Percentiles rank a stretch among this genome's conserved stretches.
phyloP scores from a whole-genome alignment of 805 yeast species.

The Metschnikowia continentalis region DNA sequence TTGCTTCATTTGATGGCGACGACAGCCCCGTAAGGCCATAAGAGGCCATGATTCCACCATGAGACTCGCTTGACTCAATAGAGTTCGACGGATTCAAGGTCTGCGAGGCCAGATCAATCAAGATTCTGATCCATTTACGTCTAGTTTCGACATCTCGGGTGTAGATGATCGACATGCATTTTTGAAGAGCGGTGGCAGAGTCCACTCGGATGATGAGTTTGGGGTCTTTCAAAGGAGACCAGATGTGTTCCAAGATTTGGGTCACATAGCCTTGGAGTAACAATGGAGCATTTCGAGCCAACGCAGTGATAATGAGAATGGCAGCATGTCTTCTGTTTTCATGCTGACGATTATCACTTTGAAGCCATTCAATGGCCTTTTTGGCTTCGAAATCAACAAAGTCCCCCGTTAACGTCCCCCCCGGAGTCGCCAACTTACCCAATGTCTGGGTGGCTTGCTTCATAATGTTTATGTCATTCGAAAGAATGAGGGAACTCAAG shows the following conservation, averaged over 20 bases:
- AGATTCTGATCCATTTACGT: conserved; percentile 67
- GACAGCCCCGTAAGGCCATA: conserved; percentile 12
- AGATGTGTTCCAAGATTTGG: conserved; percentile 73
- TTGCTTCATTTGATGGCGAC: conserved; percentile 49
- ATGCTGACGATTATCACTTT: conserved; percentile 67
- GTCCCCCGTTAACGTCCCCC: conserved; percentile 85
- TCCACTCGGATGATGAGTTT: conserved; percentile 73
- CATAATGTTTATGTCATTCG: conserved; percentile 82
- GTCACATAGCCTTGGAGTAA: conserved; percentile 72
- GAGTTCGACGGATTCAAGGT: conserved; percentile 40
- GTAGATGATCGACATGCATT: conserved; percentile 73
- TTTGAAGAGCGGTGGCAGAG: conserved; percentile 75
- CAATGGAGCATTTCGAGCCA: conserved; percentile 86
- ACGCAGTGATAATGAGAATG: conserved; percentile 70
- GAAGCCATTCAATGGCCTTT: conserved; percentile 85
- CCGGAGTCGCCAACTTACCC: conserved; percentile 86
- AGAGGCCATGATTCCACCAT: conserved; percentile 4
- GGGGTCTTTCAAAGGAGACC: conserved; percentile 83
- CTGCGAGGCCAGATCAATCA: conserved; percentile 63
- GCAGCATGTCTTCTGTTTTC: conserved; percentile 91
- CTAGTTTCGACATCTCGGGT: conserved; percentile 70
- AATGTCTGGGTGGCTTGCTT: conserved; percentile 79
- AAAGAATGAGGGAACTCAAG: conserved; percentile 71
- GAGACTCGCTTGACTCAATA: conserved; percentile 9
- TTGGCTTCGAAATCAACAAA: conserved; percentile 91